phyloP scores from a whole-genome alignment of 2,329 filamentous ascomycete genomes.

The Gnomoniopsis smithogilvyi region DNA sequence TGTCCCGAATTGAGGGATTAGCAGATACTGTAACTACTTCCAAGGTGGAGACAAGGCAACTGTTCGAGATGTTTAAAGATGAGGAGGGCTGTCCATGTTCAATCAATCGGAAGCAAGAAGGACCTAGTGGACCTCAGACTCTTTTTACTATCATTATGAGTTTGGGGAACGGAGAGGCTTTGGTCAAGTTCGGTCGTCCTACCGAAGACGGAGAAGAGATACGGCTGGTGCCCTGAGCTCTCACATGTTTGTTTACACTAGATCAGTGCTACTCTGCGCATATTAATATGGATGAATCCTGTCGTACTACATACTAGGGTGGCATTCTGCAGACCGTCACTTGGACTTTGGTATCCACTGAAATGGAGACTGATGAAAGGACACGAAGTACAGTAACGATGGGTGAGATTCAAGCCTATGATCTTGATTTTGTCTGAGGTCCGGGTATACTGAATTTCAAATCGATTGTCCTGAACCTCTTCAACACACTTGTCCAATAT shows the following conservation, averaged over 20 bases:
- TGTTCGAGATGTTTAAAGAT: slow-evolving; percentile 8
- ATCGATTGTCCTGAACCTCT: no score
- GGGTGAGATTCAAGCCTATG: no score
- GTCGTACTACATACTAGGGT: no score
- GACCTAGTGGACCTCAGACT: neutral
- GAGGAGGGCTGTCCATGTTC: slow-evolving; percentile 11
- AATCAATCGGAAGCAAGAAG: slow-evolving; percentile 7
- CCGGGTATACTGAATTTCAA: no score
- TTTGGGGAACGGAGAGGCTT: slow-evolving; percentile 2
- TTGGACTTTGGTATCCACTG: no score
- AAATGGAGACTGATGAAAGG: no score
- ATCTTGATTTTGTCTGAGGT: no score
- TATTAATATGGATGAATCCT: neutral
- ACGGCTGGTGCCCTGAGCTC: neutral
- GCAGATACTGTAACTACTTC: neutral
- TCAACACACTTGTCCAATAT: no score
- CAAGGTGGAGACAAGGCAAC: neutral
- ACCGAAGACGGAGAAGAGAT: slow-evolving; percentile 11
- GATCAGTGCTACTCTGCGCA: neutral
- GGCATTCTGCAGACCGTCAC: no score
- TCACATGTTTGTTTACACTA: neutral
- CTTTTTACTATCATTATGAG: slow-evolving; percentile 17
- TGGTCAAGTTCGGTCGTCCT: slow-evolving; percentile 14
- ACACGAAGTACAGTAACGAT: no score
- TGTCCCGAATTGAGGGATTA: neutral